phyloP scores from a whole-genome alignment of 805 yeast species.

The Saccharomycopsis synnaedendra region DNA sequence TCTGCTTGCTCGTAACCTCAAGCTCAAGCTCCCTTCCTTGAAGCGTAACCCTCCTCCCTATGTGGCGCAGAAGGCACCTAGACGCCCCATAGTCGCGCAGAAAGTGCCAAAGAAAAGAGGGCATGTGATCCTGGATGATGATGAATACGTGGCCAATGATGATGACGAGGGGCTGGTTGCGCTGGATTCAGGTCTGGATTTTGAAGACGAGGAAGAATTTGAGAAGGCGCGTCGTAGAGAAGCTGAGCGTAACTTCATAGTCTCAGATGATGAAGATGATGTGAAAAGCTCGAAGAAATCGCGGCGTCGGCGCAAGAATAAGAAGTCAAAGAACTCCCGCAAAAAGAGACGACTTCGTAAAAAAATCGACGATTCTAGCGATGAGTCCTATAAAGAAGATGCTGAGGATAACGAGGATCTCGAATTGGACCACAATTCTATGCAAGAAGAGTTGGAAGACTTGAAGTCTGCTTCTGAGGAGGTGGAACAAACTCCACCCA shows the following conservation, averaged over 20 bases:
- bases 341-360: neutral
- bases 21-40: conserved; percentile 6
- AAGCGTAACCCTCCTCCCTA: neutral
- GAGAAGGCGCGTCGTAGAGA: conserved; percentile 16
- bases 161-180: conserved; percentile 26
- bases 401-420: conserved; percentile 19
- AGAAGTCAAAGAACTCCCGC: conserved; percentile 15
- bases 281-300: conserved; percentile 15
- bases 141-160: conserved; percentile 20
- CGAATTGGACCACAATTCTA: conserved; percentile 19
- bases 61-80: neutral
- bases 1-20: conserved; percentile 19
- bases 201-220: conserved; percentile 16
- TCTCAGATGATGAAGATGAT: conserved; percentile 19
- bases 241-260: conserved; percentile 19
- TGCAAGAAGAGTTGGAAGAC: conserved; percentile 17
- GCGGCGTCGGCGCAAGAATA: conserved; percentile 13
- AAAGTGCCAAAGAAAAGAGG: conserved; percentile 13
- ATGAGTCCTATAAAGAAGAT: conserved; percentile 22
- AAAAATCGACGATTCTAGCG: conserved; percentile 18
- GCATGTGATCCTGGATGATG: conserved; percentile 17
- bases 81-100: conserved; percentile 4
- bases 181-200: conserved; percentile 19
- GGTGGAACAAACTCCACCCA: conserved; percentile 26
- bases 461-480: conserved; percentile 19